Evolutionary conservation across 805 yeast genomes (phyloP), one percentile per base, ranked within the genome.

Genomic region (Kazachstania bromeliacearum): DNA sequence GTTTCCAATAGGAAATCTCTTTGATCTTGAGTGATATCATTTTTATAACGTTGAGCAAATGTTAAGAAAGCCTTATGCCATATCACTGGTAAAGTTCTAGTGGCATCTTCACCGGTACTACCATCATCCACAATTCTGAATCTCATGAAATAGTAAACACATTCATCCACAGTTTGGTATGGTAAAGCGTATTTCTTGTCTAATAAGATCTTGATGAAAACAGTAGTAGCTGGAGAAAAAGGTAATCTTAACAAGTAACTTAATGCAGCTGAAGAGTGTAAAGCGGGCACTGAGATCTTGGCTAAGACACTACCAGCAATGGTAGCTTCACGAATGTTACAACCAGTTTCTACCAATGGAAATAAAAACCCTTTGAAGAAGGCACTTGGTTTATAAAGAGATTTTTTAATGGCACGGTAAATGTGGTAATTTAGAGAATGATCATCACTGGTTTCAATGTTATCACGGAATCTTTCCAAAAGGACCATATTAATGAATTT

Each of bases 21-120:
- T 68, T 92, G 99, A 57, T 92, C 99, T 50, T 85, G 95, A n/a
- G 98, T 92, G 40, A 92, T 85, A 67, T 92, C 98, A 55, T 92
- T 89, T 60, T 89, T 92, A 59, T 92, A 92, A 45, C 96, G 73
- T 64, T 88, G 96, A 24, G 96, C 95, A 66, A 92, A 92, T 2
- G 92, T 80, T 39, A 92, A 68, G 55, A 92, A 82, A 2, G 96
- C 89, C 59, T 89, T 94, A 59, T 94, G 97, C 97, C 98, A 92
- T 25, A 89, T 89, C 13, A 92, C 83, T 6, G 98, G 97, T 55
- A 92, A 69, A 34, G 72, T 54, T 34, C 67, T 60, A 14, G 62
- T 62, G 38, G 70, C 59, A 33, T 62, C 62, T 33, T 62, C 64
- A 48, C 60, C 61, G 42, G 57, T 54, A 51, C 65, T 59, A 31